A percentile compares a stretch with the other conserved stretches of the same genome.
These are phyloP conservation scores for Calonectria hongkongensis DNA, from an alignment of 2,329 filamentous ascomycete species.

Conservation along the genomic window DNA sequence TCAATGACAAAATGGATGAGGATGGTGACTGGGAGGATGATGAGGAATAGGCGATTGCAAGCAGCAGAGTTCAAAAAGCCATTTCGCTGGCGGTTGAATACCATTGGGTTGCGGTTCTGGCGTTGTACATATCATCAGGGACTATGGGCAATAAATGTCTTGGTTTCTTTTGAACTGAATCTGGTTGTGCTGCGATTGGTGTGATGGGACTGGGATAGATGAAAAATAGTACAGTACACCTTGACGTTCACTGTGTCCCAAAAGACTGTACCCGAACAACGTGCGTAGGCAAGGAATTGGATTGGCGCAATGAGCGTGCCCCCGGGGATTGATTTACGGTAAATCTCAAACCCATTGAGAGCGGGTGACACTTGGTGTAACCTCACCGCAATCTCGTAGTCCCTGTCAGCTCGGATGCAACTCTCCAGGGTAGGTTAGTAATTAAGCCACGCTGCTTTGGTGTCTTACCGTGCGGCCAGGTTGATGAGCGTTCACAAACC, in stretches of 20 bases:
- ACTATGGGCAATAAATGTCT: slow-evolving; percentile 52
- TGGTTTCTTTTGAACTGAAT: slow-evolving; percentile 37
- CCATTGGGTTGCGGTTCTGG: slow-evolving; percentile 48
- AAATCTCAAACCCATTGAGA: neutral
- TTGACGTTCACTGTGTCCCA: neutral
- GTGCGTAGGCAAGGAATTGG: neutral
- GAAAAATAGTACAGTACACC: neutral
- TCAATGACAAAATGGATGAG: slow-evolving; percentile 70
- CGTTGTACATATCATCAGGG: slow-evolving; percentile 52
- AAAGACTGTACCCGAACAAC: neutral
- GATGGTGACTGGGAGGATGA: slow-evolving; percentile 73
- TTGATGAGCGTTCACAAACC: neutral
- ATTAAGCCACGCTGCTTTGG: slow-evolving; percentile 13
- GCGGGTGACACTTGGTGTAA: neutral
- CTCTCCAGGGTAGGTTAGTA: slow-evolving; percentile 28
- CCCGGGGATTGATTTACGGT: neutral
- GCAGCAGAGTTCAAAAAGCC: slow-evolving; percentile 44
- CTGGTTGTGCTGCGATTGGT: neutral
- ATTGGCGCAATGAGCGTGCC: neutral
- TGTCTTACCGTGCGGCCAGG: slow-evolving; percentile 1
- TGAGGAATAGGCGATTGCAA: slow-evolving; percentile 60
- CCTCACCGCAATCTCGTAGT: neutral
- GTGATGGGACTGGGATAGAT: neutral
- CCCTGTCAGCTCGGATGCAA: neutral
- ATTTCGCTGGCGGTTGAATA: slow-evolving; percentile 34